Evolutionary conservation across 208 protist genomes (phyloP).

Genomic region (Wallacemonas sp.): DNA sequence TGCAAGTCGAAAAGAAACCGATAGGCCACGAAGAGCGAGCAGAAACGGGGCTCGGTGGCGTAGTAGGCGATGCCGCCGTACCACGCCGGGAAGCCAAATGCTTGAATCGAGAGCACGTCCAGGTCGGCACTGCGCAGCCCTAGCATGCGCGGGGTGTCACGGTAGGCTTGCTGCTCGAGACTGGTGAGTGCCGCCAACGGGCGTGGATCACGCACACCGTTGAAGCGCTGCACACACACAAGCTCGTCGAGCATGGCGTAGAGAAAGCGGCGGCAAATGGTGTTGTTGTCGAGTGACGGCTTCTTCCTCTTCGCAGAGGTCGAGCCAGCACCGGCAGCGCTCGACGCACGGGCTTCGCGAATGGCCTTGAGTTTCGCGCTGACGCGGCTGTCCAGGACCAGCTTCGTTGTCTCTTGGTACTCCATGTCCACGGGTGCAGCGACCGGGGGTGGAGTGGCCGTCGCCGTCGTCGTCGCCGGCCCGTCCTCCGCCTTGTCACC

Average conservation of each 20-base stretch:
- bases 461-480: neutral
- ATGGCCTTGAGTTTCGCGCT: neutral
- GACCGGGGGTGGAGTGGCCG: too few relatives aligned
- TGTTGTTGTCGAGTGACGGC: neutral
- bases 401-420: neutral
- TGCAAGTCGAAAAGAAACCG: constrained; percentile 14
- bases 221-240: constrained; percentile 8
- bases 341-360: neutral
- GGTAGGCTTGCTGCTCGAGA: constrained; percentile 7
- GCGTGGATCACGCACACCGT: neutral
- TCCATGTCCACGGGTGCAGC: neutral
- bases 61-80: constrained; percentile 55
- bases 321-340: neutral
- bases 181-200: neutral
- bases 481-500: neutral
- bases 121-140: constrained; percentile 32
- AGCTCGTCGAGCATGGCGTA: constrained; percentile 16
- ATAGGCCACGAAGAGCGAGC: constrained; percentile 5
- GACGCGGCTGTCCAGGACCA: constrained; percentile 13
- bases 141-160: constrained; percentile 1
- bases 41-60: constrained; percentile 32
- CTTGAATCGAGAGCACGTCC: constrained; percentile 48
- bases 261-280: neutral
- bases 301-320: neutral
- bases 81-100: constrained; percentile 58